A percentile compares a stretch with the other conserved stretches of the same genome.
Evolutionary conservation across 1,139 yeast species (phyloP).

Genomic region (Debaryomycetaceae sp.): DNA sequence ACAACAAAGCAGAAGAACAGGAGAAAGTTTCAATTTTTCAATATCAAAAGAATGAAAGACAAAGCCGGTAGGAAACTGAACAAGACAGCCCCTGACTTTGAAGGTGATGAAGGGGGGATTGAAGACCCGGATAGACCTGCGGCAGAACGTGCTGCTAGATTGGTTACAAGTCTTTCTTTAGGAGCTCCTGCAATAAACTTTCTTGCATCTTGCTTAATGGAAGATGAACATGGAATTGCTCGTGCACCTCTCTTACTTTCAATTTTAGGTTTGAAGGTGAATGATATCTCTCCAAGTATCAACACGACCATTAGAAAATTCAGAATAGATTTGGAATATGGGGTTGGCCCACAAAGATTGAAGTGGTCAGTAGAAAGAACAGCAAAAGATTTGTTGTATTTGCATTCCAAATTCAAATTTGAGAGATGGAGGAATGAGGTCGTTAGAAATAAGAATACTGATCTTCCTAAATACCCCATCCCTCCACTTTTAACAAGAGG

Average conservation of each 20-base stretch:
- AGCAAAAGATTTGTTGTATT: conserved; percentile 62
- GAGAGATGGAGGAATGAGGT: conserved; percentile 37
- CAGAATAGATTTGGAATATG: conserved; percentile 78
- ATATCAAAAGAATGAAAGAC: conserved; percentile 26
- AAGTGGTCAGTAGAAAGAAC: conserved; percentile 79
- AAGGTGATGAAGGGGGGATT: conserved; percentile 11
- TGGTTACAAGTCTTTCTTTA: conserved; percentile 60
- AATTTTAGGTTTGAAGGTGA: conserved; percentile 63
- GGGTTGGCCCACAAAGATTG: conserved; percentile 75
- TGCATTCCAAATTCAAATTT: conserved; percentile 68
- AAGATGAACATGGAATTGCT: conserved; percentile 73
- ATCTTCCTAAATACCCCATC: conserved; percentile 29
- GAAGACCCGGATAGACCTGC: conserved; percentile 27
- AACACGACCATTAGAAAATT: conserved; percentile 52
- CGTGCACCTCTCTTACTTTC: conserved; percentile 81
- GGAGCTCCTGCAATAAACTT: conserved; percentile 82
- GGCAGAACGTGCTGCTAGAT: conserved; percentile 55
- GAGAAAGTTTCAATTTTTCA: conserved; percentile 25
- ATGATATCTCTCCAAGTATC: conserved; percentile 45
- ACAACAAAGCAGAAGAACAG: conserved; percentile 14
- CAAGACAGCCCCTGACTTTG: conserved; percentile 10
- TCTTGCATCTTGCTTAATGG: conserved; percentile 69
- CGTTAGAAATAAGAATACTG: conserved; percentile 23
- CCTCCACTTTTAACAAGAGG: conserved; percentile 17
- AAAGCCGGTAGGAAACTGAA: conserved; percentile 4